These are phyloP conservation scores for Thyridium curvatum DNA, from an alignment of 2,329 filamentous ascomycete species.

Conservation along the genomic window DNA sequence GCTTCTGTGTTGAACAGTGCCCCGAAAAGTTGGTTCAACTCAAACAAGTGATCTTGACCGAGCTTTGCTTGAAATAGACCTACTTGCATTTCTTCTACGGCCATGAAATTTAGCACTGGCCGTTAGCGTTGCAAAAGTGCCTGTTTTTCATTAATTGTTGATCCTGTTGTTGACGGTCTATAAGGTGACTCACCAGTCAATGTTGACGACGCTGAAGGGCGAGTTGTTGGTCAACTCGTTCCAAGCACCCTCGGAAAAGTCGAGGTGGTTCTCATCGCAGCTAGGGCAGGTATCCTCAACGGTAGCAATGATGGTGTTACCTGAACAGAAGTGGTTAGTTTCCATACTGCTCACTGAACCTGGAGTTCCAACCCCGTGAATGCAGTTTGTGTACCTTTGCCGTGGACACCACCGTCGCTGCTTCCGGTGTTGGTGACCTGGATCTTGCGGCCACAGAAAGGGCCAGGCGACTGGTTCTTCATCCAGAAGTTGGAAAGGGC, in stretches of 20 bases:
- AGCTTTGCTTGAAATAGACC: too few species aligned
- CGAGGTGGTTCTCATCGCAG: background rate
- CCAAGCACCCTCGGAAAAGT: slow-evolving; percentile 1
- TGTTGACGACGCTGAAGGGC: background rate
- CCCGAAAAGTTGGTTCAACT: too few species aligned
- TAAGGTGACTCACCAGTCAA: slow-evolving; percentile 3
- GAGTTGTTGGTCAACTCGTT: slow-evolving; percentile 1
- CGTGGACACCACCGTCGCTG: background rate
- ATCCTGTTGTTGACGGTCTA: too few species aligned
- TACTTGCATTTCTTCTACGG: too few species aligned
- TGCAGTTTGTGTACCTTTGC: too few species aligned
- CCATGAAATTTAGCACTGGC: too few species aligned
- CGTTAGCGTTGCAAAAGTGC: too few species aligned
- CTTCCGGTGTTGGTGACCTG: slow-evolving; percentile 1
- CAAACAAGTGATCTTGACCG: too few species aligned
- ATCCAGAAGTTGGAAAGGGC: background rate
- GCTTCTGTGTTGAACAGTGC: too few species aligned
- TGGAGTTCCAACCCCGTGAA: too few species aligned
- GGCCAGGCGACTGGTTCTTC: background rate
- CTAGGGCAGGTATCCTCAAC: background rate
- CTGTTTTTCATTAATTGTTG: too few species aligned
- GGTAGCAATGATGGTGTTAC: background rate
- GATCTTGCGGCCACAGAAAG: slow-evolving; percentile 1
- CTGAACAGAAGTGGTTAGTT: background rate
- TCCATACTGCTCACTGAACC: too few species aligned